phyloP scores from a whole-genome alignment of 1,284 basidiomycete species.

The Afroboletus lepidellus region DNA sequence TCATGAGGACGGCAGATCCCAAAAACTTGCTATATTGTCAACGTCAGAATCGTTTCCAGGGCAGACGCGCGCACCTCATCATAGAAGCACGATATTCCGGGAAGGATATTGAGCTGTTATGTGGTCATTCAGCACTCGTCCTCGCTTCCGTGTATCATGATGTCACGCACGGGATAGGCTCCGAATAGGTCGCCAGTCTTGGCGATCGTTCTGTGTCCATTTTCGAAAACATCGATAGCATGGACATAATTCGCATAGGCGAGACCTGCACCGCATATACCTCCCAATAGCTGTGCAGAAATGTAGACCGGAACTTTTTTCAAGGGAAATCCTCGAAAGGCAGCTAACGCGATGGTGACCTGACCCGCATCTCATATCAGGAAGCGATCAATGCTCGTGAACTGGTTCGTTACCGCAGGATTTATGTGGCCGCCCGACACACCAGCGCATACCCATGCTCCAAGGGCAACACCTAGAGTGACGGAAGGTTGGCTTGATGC shows the following conservation, averaged over 20 bases:
- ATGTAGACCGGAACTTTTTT: constrained; percentile 73
- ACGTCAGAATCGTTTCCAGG: constrained; percentile 28
- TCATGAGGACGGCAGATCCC: constrained; percentile 53
- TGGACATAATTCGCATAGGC: constrained; percentile 74
- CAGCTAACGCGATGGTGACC: constrained; percentile 64
- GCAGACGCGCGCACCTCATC: constrained; percentile 40
- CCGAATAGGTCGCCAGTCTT: constrained; percentile 65
- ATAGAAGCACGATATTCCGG: constrained; percentile 54
- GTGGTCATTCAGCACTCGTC: constrained; percentile 48
- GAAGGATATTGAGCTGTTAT: constrained; percentile 3
- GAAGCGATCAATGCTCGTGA: constrained; percentile 11
- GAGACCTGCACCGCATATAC: constrained; percentile 59
- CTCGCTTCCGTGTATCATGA: constrained; percentile 19
- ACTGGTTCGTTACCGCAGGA: constrained; percentile 50
- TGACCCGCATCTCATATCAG: constrained; percentile 17
- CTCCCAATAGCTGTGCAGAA: constrained; percentile 67
- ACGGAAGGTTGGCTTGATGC: neutral
- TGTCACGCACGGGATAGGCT: constrained; percentile 57
- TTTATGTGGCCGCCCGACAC: constrained; percentile 75
- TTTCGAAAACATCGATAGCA: constrained; percentile 67
- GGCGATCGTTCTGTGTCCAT: constrained; percentile 56
- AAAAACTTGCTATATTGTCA: constrained; percentile 36
- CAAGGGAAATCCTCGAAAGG: constrained; percentile 73
- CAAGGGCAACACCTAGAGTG: constrained; percentile 49
- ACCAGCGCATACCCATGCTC: constrained; percentile 62